Conservation (phyloP, 1,139 yeast genomes). For the Entelexis sorbosivorans region DNA sequence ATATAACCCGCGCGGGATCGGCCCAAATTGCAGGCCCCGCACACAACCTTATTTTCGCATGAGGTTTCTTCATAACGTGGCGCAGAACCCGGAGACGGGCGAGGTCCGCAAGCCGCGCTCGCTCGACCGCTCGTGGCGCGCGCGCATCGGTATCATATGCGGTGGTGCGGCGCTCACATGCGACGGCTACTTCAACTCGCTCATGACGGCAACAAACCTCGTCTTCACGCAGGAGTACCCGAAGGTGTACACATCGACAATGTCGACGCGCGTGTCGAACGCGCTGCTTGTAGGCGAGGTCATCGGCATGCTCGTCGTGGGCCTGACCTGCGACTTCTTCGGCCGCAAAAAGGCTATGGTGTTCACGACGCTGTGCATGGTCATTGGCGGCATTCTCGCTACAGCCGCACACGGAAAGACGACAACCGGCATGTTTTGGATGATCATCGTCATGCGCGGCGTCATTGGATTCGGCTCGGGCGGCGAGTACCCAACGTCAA, state of each 20-base stretch:
- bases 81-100: not conserved
- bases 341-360: constrained; percentile 51
- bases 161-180: constrained; percentile 52
- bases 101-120: not conserved
- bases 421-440: constrained; percentile 55
- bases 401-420: constrained; percentile 49
- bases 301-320: constrained; percentile 46
- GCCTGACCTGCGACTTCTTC: constrained; percentile 45
- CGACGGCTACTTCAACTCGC: constrained; percentile 54
- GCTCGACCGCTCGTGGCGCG: constrained; percentile 22
- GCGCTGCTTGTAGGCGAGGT: constrained; percentile 49
- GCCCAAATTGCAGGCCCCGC: not conserved
- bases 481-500: constrained; percentile 64
- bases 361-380: constrained; percentile 43
- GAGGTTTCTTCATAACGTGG: not conserved
- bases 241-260: constrained; percentile 32
- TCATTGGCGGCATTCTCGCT: constrained; percentile 45
- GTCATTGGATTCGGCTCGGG: constrained; percentile 63
- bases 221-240: constrained; percentile 39
- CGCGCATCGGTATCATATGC: constrained; percentile 38
- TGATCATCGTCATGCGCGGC: constrained; percentile 58
- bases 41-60: not conserved
- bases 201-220: constrained; percentile 48
- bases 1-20: not conserved
- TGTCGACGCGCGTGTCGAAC: constrained; percentile 49